Evolutionary conservation across 1,284 basidiomycete genomes (phyloP), one percentile per base, ranked within the genome.

Genomic region (Pyrrhoderma lamaoense): DNA sequence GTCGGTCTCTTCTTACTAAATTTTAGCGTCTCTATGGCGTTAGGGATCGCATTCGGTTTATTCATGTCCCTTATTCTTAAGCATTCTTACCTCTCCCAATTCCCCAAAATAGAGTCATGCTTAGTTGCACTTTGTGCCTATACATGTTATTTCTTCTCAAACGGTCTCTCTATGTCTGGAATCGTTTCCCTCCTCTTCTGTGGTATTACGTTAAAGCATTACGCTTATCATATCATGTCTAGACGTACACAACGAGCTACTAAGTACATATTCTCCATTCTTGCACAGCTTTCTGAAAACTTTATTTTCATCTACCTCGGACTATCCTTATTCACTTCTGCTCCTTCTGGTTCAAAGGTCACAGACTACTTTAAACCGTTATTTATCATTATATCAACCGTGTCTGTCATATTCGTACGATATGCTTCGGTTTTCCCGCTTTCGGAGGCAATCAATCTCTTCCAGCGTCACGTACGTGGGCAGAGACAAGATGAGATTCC

Each of bases 271-370:
- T 97, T 96, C 69, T 82, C 84, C 2, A 89, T 89, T 0, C 82
- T 96, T 44, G 93, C 94, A 0, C 89, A 93, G 62, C 80, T 99
- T 19, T 93, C 91, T 21, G 96, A 99, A 71, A 99, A 99, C 68
- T 99, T 99, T 66, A 98, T 99, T 69, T 99, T 99, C 73, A 94
- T 99, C 64, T 99, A 99, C 68, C 87, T 99, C 57, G 96, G 96
- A 19, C 78, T 99, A 58, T 90, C 90, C 42, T 77, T 99, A 14
- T 99, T 99, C 75, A 99, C 95, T 5, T 80, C 76, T 51, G 75
- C 85, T 2, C 85, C 86, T 1, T 75, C 77, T 1, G 71, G 66
- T 58, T 90, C 79, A 70, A 87, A 75, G 57, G 88, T 79, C 21
- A 80, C 85, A 69, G 78, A 82, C 64, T 88, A 96, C 59, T 90